These are phyloP conservation scores for Schizophyllum commune DNA, from an alignment of 1,284 basidiomycete genomes.

Conservation along the genomic window DNA sequence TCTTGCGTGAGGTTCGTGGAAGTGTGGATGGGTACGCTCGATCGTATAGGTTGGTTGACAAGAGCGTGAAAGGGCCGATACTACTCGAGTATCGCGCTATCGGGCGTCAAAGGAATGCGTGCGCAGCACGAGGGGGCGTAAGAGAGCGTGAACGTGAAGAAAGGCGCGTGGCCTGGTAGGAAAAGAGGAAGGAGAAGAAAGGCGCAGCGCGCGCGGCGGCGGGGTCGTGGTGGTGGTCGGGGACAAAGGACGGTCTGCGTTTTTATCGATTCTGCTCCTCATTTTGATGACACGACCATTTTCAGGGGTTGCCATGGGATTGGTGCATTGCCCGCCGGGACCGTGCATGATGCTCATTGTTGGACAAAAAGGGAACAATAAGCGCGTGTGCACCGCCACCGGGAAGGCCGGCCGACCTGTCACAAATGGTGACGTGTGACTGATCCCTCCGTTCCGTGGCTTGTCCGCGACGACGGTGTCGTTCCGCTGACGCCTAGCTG, in stretches of 20 bases:
- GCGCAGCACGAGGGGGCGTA: constrained; percentile 7
- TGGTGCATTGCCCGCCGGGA: background rate
- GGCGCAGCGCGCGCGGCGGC: no score
- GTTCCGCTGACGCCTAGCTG: no score
- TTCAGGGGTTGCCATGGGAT: background rate
- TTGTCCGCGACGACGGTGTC: no score
- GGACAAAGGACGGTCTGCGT: background rate
- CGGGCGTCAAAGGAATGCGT: constrained; percentile 8
- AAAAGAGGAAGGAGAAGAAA: no score
- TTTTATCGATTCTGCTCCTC: background rate
- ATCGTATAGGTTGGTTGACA: background rate
- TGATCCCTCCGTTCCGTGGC: no score
- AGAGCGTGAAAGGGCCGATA: background rate
- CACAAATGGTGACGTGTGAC: no score
- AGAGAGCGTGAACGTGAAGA: constrained; percentile 9
- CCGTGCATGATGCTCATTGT: background rate
- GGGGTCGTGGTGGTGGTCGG: background rate
- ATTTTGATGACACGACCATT: background rate
- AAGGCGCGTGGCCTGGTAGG: background rate
- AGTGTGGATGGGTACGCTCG: constrained; percentile 10
- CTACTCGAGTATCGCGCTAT: constrained; percentile 4
- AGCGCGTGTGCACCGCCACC: background rate
- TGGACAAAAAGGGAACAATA: background rate
- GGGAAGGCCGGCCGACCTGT: no score
- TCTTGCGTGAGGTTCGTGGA: constrained; percentile 6